Percentiles rank a stretch among this genome's conserved stretches.
Evolutionary conservation across 2,329 filamentous ascomycete genomes (phyloP).

Genomic region (Gnomoniopsis sp.): DNA sequence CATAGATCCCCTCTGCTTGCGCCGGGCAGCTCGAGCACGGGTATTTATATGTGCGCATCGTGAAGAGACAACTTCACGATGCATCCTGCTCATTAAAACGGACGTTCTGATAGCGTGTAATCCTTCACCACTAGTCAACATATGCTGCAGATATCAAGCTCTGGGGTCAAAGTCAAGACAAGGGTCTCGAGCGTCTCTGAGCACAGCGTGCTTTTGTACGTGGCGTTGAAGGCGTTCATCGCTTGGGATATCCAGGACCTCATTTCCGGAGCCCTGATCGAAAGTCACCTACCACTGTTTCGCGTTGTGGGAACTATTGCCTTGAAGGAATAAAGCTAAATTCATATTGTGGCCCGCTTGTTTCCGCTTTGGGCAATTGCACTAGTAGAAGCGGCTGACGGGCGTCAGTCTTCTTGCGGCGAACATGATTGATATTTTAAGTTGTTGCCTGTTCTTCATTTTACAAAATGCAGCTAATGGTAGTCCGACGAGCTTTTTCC

Average conservation of each 20-base stretch:
- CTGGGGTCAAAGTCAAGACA: neutral
- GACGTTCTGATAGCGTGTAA: neutral
- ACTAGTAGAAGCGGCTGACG: no score
- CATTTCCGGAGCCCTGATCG: neutral
- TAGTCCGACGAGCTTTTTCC: no score
- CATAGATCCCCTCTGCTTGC: neutral
- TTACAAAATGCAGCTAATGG: no score
- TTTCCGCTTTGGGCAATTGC: no score
- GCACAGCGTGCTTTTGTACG: neutral
- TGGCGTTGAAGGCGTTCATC: neutral
- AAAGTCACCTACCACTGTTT: neutral
- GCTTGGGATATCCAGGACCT: neutral
- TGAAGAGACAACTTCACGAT: neutral
- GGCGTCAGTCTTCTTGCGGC: no score
- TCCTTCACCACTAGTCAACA: neutral
- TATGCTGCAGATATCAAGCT: neutral
- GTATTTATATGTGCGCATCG: neutral
- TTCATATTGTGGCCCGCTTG: no score
- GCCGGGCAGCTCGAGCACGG: neutral
- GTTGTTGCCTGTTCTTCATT: no score
- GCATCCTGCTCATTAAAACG: neutral
- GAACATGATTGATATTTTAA: no score
- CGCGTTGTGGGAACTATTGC: neutral
- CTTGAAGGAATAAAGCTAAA: neutral
- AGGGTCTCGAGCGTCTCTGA: neutral